Evolutionary conservation across 192 early-diverging fungal genomes (phyloP), one percentile per base, ranked within the genome.

Genomic region (Dissophora ornata): DNA sequence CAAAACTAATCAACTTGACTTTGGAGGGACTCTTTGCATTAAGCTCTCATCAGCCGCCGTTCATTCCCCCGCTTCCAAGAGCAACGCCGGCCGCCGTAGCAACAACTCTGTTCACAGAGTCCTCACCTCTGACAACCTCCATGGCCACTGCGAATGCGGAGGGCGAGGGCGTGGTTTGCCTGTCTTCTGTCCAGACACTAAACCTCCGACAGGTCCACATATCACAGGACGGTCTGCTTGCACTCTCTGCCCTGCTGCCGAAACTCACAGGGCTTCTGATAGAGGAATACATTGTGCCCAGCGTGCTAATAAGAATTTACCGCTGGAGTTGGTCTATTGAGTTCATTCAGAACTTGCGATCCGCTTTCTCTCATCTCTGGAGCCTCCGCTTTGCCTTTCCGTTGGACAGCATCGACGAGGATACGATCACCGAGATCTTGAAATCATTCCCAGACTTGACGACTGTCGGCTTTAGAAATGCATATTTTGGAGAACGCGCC

Each of bases 271-370:
- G 24, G 21, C 49, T 75, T 2, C 45, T 66, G 15, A 67, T 75
- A 33, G 71, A 75, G 53, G 71, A 75, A 25, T 75, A 67, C 44
- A 40, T 73, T 0, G 49, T 65, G 15, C 70, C 70, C 8, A 59
- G 65, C 38, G 65, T 73, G 70, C 66, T 75, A 63, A 73, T 73
- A 36, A 73, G 65, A 33, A 73, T 73, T 21, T 73, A 73, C 12
- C 71, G 71, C 10, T 75, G 71, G 71, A 55, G 32, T 0, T 75
- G 71, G 71, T 48, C 71, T 13, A 21, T 28, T 4, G 21, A 55
- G 6, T 75, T 75, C 30, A 67, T 75, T 7, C 62, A 54, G 24
- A 60, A 55, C 13, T 49, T 75, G 16, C 33, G 41, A 24, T 29
- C 26, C 26, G 32, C 49, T 1, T 67, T 54, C 24, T 63, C 71